Percentiles rank a stretch among this genome's conserved stretches.
Evolutionary conservation across 2,329 filamentous ascomycete species (phyloP).

Genomic region (Claviceps africana): DNA sequence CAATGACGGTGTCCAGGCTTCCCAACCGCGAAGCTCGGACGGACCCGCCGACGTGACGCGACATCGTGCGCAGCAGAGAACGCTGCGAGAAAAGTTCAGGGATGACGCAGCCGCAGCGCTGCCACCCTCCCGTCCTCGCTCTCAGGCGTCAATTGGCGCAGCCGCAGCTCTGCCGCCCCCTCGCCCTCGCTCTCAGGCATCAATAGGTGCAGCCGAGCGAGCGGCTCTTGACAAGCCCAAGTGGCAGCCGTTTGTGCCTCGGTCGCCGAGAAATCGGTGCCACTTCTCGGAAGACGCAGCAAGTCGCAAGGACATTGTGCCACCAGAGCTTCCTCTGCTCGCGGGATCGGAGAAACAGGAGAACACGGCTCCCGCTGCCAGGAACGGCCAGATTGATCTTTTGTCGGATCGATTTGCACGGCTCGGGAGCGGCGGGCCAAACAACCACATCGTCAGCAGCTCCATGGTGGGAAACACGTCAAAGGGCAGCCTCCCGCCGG

Average conservation of each 20-base stretch:
- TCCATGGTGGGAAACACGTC: slow-evolving; percentile 25
- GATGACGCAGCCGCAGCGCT: slow-evolving; percentile 12
- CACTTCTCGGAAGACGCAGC: slow-evolving; percentile 22
- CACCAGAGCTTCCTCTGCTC: slow-evolving; percentile 16
- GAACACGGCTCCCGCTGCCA: slow-evolving; percentile 1
- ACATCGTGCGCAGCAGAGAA: slow-evolving; percentile 10
- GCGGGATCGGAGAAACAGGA: slow-evolving; percentile 12
- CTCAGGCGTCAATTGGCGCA: slow-evolving; percentile 12
- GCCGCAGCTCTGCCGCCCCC: slow-evolving; percentile 1
- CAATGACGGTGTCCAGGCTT: not conserved
- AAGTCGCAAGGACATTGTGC: slow-evolving; percentile 13
- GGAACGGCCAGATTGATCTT: slow-evolving; percentile 28
- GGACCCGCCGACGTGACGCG: slow-evolving; percentile 6
- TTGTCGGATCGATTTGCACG: slow-evolving; percentile 31
- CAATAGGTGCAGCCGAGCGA: slow-evolving; percentile 10
- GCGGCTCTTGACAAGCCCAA: slow-evolving; percentile 20
- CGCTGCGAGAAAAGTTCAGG: slow-evolving; percentile 22
- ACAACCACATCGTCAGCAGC: slow-evolving; percentile 11
- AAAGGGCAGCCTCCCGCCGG: slow-evolving; percentile 32
- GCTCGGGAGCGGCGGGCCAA: slow-evolving; percentile 25
- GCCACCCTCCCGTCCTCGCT: slow-evolving; percentile 7
- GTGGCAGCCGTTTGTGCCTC: slow-evolving; percentile 29
- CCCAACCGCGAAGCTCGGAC: slow-evolving; percentile 3
- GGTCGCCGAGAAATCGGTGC: slow-evolving; percentile 24
- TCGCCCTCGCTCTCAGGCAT: slow-evolving; percentile 7